Evolutionary conservation across 345 rosid genomes (phyloP).

Genomic region (Acer yangbiense): DNA sequence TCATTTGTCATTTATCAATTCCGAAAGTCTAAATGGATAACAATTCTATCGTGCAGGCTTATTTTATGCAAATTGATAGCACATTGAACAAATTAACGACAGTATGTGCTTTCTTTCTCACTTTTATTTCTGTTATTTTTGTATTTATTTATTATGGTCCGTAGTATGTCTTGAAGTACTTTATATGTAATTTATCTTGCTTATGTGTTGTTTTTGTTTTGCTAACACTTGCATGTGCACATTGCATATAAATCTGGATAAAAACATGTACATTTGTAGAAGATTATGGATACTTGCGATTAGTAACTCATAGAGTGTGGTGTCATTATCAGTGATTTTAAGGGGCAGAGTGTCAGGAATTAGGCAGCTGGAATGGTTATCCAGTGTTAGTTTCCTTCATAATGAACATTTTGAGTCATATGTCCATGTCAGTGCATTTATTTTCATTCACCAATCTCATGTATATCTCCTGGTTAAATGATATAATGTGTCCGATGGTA

Average conservation of each 20-base stretch:
- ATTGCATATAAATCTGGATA: not conserved
- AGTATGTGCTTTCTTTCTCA: conserved; percentile 36
- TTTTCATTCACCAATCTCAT: not conserved
- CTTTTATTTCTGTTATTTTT: not conserved
- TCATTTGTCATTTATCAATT: conserved; percentile 7
- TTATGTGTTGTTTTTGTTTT: not conserved
- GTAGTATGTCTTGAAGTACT: not conserved
- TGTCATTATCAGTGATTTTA: not conserved
- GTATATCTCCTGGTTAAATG: not conserved
- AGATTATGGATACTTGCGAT: not conserved
- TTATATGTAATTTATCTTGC: not conserved
- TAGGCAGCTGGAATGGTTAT: not conserved
- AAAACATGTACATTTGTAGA: not conserved
- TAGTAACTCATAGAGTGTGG: not conserved
- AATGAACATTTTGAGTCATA: not conserved
- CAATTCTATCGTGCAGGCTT: conserved; percentile 59
- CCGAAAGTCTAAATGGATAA: conserved; percentile 1
- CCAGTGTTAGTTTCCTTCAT: not conserved
- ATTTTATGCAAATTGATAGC: conserved; percentile 93
- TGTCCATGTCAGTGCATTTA: not conserved
- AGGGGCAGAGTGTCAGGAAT: not conserved
- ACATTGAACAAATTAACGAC: conserved; percentile 86
- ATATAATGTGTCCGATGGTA: not conserved
- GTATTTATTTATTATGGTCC: not conserved
- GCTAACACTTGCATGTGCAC: not conserved